Conservation (phyloP, 495 filamentous ascomycete genomes). For the Penicillium steckii region DNA sequence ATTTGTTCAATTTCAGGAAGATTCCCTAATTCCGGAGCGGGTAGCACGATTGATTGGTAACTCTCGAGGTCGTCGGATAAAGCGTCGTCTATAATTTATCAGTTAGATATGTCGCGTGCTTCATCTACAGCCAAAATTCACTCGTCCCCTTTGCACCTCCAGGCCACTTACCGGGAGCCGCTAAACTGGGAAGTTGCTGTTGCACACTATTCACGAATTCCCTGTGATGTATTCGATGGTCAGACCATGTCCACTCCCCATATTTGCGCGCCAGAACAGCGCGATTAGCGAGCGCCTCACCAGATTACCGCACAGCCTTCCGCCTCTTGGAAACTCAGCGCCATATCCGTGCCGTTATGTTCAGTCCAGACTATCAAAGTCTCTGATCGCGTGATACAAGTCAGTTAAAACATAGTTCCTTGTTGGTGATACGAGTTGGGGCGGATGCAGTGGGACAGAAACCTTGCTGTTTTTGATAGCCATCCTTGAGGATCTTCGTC, state of each 20-base stretch:
- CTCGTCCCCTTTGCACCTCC: not conserved
- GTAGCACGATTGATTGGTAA: constrained; percentile 69
- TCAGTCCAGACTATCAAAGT: constrained; percentile 99
- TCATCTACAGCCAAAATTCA: not conserved
- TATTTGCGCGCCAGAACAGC: constrained; percentile 1
- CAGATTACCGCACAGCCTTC: constrained; percentile 93
- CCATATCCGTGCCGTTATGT: constrained; percentile 85
- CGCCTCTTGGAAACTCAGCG: constrained; percentile 95
- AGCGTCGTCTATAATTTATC: constrained; percentile 64
- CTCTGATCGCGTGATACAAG: constrained; percentile 52
- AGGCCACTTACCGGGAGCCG: constrained; percentile 45
- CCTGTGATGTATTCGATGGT: constrained; percentile 48
- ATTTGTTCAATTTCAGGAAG: constrained; percentile 78
- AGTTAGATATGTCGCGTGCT: constrained; percentile 3
- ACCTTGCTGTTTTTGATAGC: constrained; percentile 99
- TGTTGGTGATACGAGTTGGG: constrained; percentile 8
- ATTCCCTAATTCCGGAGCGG: constrained; percentile 73
- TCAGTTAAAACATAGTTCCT: constrained; percentile 20
- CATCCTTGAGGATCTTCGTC: constrained; percentile 86
- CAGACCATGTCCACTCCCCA: constrained; percentile 7
- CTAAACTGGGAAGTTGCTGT: constrained; percentile 56
- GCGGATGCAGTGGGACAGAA: constrained; percentile 25
- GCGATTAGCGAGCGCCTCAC: constrained; percentile 43
- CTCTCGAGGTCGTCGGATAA: constrained; percentile 86
- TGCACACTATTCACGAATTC: constrained; percentile 89